Evolutionary conservation across 2,329 filamentous ascomycete genomes (phyloP).

Genomic region (Calonectria hongkongensis): DNA sequence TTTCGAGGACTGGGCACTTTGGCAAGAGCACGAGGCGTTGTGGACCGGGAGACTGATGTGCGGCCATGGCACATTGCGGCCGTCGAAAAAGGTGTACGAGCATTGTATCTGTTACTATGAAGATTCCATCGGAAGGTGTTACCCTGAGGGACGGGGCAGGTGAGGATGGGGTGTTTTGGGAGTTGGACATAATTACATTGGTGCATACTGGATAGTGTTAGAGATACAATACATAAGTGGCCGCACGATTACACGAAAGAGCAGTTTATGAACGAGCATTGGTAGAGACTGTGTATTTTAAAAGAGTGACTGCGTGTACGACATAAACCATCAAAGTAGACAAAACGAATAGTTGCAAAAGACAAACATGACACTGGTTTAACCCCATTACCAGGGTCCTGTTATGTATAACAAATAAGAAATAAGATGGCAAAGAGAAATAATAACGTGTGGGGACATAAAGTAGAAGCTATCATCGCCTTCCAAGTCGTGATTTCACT

Average conservation of each 20-base stretch:
- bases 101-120: constrained; percentile 79
- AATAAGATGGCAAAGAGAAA: no score
- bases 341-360: no score
- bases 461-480: no score
- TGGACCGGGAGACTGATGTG: constrained; percentile 75
- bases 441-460: no score
- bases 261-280: background rate
- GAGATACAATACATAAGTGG: constrained; percentile 34
- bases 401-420: no score
- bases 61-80: constrained; percentile 87
- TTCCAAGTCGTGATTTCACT: no score
- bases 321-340: no score
- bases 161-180: constrained; percentile 42
- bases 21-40: constrained; percentile 79
- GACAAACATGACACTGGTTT: no score
- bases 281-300: no score
- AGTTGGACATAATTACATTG: constrained; percentile 38
- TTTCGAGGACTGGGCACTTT: constrained; percentile 82
- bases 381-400: no score
- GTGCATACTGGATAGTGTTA: constrained; percentile 31
- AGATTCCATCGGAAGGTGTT: constrained; percentile 45
- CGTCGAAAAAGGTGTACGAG: constrained; percentile 80
- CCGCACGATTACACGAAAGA: constrained; percentile 8
- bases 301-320: no score
- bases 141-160: constrained; percentile 32